Percentiles rank a stretch among this genome's conserved stretches.
These are phyloP conservation scores for Ceratobasidium sp. DNA, from an alignment of 1,284 basidiomycete genomes.

Conservation along the genomic window DNA sequence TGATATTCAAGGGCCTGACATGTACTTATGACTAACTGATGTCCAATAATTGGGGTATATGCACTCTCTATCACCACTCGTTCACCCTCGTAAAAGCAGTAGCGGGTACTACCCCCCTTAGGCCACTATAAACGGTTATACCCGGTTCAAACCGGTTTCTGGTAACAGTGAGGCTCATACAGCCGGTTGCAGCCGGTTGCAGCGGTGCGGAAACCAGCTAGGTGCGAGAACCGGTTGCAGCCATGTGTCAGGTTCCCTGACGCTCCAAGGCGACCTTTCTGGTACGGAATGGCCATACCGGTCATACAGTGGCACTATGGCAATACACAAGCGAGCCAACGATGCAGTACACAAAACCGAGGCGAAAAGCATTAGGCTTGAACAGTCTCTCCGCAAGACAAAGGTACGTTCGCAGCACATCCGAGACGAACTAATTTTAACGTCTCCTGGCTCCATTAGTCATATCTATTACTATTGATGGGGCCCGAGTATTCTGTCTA, in stretches of 20 bases:
- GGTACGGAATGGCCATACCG: too few relatives aligned
- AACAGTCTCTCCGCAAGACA: neutral
- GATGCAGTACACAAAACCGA: too few relatives aligned
- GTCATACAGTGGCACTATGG: too few relatives aligned
- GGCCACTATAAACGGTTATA: neutral
- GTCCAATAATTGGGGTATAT: neutral
- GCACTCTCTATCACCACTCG: neutral
- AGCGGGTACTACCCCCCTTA: neutral
- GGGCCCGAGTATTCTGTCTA: neutral
- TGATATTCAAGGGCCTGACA: constrained; percentile 7
- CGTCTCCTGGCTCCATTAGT: too few relatives aligned
- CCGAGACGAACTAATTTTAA: too few relatives aligned
- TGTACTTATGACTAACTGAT: neutral
- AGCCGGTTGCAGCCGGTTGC: neutral
- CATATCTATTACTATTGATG: neutral
- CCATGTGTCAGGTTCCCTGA: neutral
- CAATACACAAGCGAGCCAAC: too few relatives aligned
- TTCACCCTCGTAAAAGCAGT: neutral
- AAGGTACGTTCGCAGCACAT: neutral
- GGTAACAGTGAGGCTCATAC: neutral
- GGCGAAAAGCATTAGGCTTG: too few relatives aligned
- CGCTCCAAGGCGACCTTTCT: too few relatives aligned
- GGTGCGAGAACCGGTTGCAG: neutral
- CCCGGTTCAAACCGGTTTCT: neutral
- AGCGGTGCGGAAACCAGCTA: too few relatives aligned